These are phyloP conservation scores for Helenozyma rhizophorensis DNA, from an alignment of 805 yeast species.

Conservation along the genomic window DNA sequence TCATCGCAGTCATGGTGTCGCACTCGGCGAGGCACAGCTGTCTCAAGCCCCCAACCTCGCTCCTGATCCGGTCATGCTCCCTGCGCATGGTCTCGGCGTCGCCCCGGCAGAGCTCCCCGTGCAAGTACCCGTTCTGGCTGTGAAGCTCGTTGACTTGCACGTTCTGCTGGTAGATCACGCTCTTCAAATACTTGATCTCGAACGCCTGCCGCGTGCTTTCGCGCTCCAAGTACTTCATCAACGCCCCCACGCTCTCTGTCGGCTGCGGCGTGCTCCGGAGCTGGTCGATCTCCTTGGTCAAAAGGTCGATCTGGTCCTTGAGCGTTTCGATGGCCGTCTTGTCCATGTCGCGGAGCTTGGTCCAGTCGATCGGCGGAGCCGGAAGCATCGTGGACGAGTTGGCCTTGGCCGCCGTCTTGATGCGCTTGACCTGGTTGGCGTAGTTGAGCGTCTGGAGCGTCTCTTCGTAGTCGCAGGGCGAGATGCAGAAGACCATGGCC, in stretches of 20 bases:
- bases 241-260: constrained; percentile 18
- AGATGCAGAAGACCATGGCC: constrained; percentile 79
- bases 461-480: constrained; percentile 78
- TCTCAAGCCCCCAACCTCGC: too few relatives aligned
- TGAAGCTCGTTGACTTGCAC: constrained; percentile 21
- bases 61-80: too few relatives aligned
- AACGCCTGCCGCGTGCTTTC: constrained; percentile 27
- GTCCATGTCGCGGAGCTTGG: constrained; percentile 22
- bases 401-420: constrained; percentile 56
- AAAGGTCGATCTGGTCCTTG: constrained; percentile 27
- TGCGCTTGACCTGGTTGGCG: constrained; percentile 71
- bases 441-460: constrained; percentile 71
- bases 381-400: constrained; percentile 26
- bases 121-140: constrained; percentile 14
- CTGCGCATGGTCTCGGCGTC: too few relatives aligned
- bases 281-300: constrained; percentile 18
- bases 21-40: too few relatives aligned
- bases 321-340: constrained; percentile 24
- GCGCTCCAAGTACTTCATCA: constrained; percentile 29
- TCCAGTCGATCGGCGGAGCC: constrained; percentile 29
- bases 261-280: constrained; percentile 3
- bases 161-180: constrained; percentile 14
- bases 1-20: too few relatives aligned
- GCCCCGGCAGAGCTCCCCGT: constrained; percentile 3
- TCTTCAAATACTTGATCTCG: constrained; percentile 31